Base-by-base conservation (phyloP, 306 rosid genomes). In the Sophora flavescens region DNA sequence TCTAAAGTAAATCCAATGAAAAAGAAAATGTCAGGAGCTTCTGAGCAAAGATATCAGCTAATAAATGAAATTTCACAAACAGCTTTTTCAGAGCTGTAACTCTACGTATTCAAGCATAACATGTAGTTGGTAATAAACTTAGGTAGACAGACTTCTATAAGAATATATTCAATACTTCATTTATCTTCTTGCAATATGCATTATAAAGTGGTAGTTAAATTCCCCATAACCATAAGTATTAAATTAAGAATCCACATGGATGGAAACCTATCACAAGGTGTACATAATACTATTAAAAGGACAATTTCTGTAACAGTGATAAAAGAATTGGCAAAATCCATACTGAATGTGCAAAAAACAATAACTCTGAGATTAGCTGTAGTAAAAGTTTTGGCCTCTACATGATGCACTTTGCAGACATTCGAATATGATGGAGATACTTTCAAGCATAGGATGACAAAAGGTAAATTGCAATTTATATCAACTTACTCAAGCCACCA, bases 1-100 rank as follows among this genome's bases (percentile, higher is more conserved):
- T 92, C 96, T 89, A 86, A 56, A 41, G 58, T 35, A 58, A 82
- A 86, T 60, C 62, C 44, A 72, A 83, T 71, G 15, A 48, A 45
- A 15, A 57, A 58, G 22, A 11, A 48, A 2, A 44, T 30, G 66
- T 85, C 63, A 69, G 74, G 67, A 87, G 15, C 77, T 50, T 53
- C 5, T 44, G 30, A 76, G 62, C 17, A 45, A 32, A 74, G 39
- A 69, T 32, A 71, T 54, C 8, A 77, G 63, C 53, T 61, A 63
- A 69, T 63, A 64, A 72, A 59, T 28, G 13, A 45, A 73, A 63
- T 56, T 64, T 33, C 63, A 64, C 57, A 53, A 41, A 70, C 54
- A 65, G 11, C 48, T 62, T 66, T 52, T 61, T 68, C 52, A 53
- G 22, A 83, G 28, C 35, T 51, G 8, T 38, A 68, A 48, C n/a